Evolutionary conservation across 2,329 filamentous ascomycete species (phyloP).

Genomic region (Aspergillus intermedius): DNA sequence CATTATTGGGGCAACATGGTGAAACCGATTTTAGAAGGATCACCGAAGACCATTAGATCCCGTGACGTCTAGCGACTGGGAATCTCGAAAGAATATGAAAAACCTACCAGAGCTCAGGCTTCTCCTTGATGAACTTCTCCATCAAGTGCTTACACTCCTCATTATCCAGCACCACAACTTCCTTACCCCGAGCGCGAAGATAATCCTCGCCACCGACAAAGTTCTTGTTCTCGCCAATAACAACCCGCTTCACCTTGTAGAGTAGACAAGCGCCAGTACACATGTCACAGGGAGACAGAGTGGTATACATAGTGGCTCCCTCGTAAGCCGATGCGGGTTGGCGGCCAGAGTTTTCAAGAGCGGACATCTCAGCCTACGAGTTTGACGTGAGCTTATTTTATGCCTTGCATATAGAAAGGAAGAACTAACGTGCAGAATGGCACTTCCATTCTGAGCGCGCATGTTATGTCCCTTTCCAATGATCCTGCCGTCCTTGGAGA

Average conservation of each 20-base stretch:
- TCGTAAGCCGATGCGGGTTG: slow-evolving; percentile 63
- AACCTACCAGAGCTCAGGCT: slow-evolving; percentile 63
- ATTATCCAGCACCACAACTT: slow-evolving; percentile 65
- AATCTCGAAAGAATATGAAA: slow-evolving; percentile 7
- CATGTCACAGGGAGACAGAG: slow-evolving; percentile 74
- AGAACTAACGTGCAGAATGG: slow-evolving; percentile 61
- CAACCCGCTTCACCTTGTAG: slow-evolving; percentile 67
- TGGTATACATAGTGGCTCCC: slow-evolving; percentile 76
- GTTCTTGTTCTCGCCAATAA: slow-evolving; percentile 71
- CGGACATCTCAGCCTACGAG: slow-evolving; percentile 64
- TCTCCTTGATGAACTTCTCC: slow-evolving; percentile 64
- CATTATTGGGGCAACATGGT: too few relatives aligned
- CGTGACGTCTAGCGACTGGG: not conserved
- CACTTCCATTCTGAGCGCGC: slow-evolving; percentile 64
- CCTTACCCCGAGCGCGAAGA: slow-evolving; percentile 60
- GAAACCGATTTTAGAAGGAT: too few relatives aligned
- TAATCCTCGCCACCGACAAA: slow-evolving; percentile 69
- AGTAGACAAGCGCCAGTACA: slow-evolving; percentile 71
- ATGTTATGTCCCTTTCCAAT: slow-evolving; percentile 69
- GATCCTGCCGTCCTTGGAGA: slow-evolving; percentile 63
- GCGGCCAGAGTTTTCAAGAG: slow-evolving; percentile 67
- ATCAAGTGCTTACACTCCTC: slow-evolving; percentile 61
- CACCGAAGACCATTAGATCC: not conserved
- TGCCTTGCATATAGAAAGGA: not conserved
- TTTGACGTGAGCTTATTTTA: not conserved